A percentile compares a stretch with the other conserved stretches of the same genome.
phyloP scores from a whole-genome alignment of 768 basidiomycete species.

The Austroboletus eburneus region DNA sequence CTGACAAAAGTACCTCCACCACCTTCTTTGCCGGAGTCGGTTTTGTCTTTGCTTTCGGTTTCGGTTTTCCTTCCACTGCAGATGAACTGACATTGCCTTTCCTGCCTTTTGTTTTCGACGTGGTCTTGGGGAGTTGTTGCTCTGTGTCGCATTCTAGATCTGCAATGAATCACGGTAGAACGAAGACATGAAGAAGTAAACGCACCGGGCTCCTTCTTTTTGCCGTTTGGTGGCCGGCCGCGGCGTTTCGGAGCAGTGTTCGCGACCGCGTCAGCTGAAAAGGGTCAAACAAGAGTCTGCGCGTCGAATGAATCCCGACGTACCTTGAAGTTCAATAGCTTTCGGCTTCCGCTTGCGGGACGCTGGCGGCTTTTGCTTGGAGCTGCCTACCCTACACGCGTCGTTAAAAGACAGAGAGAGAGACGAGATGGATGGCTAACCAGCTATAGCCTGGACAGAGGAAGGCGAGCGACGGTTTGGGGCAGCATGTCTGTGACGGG shows the following conservation, averaged over 20 bases:
- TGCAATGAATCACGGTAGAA: neutral
- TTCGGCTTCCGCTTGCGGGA: conserved; percentile 12
- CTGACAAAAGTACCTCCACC: conserved; percentile 10
- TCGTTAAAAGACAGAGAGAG: neutral
- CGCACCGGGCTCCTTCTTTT: conserved; percentile 11
- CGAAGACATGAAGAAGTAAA: neutral
- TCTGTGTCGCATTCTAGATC: conserved; percentile 4
- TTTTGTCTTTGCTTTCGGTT: conserved; percentile 8
- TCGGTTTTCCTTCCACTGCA: neutral
- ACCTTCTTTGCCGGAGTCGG: conserved; percentile 2
- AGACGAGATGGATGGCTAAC: conserved; percentile 7
- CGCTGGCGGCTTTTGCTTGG: conserved; percentile 5
- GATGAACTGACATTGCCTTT: conserved; percentile 1
- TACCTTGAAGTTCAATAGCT: conserved; percentile 3
- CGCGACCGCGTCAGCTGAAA: neutral
- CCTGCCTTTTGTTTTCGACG: conserved; percentile 11
- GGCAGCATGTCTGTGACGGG: neutral
- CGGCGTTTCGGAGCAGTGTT: conserved; percentile 16
- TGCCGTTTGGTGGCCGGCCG: conserved; percentile 10
- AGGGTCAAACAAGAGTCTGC: neutral
- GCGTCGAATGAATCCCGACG: neutral
- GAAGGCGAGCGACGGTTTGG: conserved; percentile 1
- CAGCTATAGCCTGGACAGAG: conserved; percentile 1
- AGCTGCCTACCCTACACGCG: conserved; percentile 11
- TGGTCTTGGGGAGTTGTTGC: neutral